Evolutionary conservation across 2,329 filamentous ascomycete species (phyloP).

Genomic region (Phialemoniopsis sp.): DNA sequence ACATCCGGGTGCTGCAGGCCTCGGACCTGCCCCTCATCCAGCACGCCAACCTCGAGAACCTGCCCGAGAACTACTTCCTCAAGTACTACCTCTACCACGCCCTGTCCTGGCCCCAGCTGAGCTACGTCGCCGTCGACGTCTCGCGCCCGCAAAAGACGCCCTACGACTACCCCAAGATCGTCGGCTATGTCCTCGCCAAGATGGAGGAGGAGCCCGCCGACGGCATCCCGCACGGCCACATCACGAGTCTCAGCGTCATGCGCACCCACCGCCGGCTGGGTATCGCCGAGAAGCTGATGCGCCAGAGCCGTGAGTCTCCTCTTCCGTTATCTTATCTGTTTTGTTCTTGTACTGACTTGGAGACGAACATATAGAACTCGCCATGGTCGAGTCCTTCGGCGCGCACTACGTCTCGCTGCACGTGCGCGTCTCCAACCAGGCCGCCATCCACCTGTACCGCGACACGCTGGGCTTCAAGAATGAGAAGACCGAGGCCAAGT

Average conservation of each 20-base stretch:
- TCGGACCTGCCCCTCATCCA: constrained; percentile 90
- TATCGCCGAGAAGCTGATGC: constrained; percentile 95
- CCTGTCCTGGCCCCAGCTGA: constrained; percentile 95
- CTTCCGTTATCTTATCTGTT: constrained; percentile 3
- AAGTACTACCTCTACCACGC: constrained; percentile 99
- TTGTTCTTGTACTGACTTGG: neutral
- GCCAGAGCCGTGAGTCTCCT: constrained; percentile 75
- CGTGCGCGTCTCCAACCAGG: constrained; percentile 89
- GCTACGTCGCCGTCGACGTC: constrained; percentile 92
- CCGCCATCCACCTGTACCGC: constrained; percentile 87
- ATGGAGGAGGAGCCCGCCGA: constrained; percentile 98
- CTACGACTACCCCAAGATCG: constrained; percentile 93
- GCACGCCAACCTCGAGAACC: constrained; percentile 97
- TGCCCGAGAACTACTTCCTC: constrained; percentile 99
- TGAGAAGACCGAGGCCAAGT: constrained; percentile 81
- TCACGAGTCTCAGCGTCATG: constrained; percentile 94
- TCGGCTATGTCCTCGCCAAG: constrained; percentile 98
- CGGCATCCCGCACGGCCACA: constrained; percentile 90
- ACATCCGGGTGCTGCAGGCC: constrained; percentile 81
- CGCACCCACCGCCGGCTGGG: constrained; percentile 86
- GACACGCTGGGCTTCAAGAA: constrained; percentile 87
- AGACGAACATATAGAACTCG: constrained; percentile 58
- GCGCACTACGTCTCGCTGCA: constrained; percentile 93
- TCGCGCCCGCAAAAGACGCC: constrained; percentile 72
- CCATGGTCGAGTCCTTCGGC: constrained; percentile 93